A percentile compares a stretch with the other conserved stretches of the same genome.
Evolutionary conservation across 2,329 filamentous ascomycete genomes (phyloP).

Genomic region (Coniella lustricola): DNA sequence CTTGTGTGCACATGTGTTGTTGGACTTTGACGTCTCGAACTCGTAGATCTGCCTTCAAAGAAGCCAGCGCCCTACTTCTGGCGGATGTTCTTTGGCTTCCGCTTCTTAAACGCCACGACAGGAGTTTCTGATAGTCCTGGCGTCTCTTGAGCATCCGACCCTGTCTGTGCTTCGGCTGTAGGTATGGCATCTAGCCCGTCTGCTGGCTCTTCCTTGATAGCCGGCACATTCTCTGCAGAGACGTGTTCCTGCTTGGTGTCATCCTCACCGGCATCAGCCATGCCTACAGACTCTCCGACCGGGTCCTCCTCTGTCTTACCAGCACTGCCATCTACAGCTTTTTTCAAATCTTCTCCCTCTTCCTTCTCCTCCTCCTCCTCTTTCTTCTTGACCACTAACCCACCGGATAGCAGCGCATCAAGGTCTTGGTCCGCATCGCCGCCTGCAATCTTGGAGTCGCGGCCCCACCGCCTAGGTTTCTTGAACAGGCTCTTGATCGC

Average conservation of each 20-base stretch:
- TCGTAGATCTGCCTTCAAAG: too few relatives aligned
- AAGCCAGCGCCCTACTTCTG: conserved; percentile 38
- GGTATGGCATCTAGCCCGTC: conserved; percentile 20
- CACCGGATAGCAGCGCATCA: conserved; percentile 49
- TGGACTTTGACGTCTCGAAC: too few relatives aligned
- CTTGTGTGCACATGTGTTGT: too few relatives aligned
- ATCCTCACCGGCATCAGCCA: conserved; percentile 23
- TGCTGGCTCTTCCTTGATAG: conserved; percentile 36
- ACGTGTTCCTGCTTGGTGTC: conserved; percentile 34
- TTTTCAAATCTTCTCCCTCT: conserved; percentile 21
- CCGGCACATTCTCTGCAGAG: conserved; percentile 16
- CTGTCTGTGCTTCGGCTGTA: conserved; percentile 7
- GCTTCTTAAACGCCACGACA: conserved; percentile 70
- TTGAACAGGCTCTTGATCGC: conserved; percentile 54
- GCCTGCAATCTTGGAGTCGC: conserved; percentile 43
- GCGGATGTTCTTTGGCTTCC: conserved; percentile 61
- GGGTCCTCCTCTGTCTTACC: conserved; percentile 24
- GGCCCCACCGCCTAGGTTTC: conserved; percentile 48
- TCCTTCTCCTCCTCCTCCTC: conserved; percentile 23
- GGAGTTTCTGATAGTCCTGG: conserved; percentile 21
- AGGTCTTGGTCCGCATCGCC: conserved; percentile 45
- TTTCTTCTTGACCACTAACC: conserved; percentile 24
- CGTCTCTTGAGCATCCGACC: conserved; percentile 8
- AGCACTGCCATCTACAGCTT: conserved; percentile 14
- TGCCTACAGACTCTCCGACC: conserved; percentile 15